Percentiles rank a stretch among this genome's conserved stretches.
Conservation (phyloP, 352 stramenopile species). For the Salisapilia sapeloensis region DNA sequence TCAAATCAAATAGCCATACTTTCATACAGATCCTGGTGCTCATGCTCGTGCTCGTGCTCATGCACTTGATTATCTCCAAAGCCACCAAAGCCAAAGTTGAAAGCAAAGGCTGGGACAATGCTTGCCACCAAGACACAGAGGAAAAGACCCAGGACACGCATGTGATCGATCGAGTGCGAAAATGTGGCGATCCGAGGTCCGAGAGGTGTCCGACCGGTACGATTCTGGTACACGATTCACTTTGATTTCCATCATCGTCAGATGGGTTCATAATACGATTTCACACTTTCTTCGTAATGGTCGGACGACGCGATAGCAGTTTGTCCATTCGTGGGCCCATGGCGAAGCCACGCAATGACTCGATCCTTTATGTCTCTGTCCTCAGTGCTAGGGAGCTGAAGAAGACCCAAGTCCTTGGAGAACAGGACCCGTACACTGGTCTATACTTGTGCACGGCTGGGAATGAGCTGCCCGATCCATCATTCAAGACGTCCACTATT, state of each 20-base stretch:
- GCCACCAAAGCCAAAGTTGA: slow-evolving; percentile 34
- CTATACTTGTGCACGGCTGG: slow-evolving; percentile 37
- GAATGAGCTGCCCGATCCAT: slow-evolving; percentile 22
- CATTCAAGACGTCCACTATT: slow-evolving; percentile 57
- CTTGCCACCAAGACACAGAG: too few species aligned
- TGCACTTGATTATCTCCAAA: slow-evolving; percentile 19
- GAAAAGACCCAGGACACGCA: too few species aligned
- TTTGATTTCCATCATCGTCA: too few species aligned
- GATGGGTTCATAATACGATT: too few species aligned
- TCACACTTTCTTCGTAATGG: too few species aligned
- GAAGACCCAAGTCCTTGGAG: slow-evolving; percentile 42
- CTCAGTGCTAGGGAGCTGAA: slow-evolving; percentile 46
- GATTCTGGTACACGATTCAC: too few species aligned
- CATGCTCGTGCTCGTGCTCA: slow-evolving; percentile 24
- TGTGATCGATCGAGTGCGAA: too few species aligned
- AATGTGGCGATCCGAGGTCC: too few species aligned
- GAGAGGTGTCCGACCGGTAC: too few species aligned
- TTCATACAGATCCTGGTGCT: slow-evolving; percentile 69
- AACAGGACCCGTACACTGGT: slow-evolving; percentile 58
- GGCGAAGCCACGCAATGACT: slow-evolving; percentile 45
- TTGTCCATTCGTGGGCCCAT: slow-evolving; percentile 1
- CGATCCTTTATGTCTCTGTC: slow-evolving; percentile 51
- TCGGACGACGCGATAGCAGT: too few species aligned
- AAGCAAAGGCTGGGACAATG: too few species aligned
- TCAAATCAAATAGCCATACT: slow-evolving; percentile 2